Base-by-base conservation (phyloP, 2,329 filamentous ascomycete genomes). In the Corinectria fuckeliana region DNA sequence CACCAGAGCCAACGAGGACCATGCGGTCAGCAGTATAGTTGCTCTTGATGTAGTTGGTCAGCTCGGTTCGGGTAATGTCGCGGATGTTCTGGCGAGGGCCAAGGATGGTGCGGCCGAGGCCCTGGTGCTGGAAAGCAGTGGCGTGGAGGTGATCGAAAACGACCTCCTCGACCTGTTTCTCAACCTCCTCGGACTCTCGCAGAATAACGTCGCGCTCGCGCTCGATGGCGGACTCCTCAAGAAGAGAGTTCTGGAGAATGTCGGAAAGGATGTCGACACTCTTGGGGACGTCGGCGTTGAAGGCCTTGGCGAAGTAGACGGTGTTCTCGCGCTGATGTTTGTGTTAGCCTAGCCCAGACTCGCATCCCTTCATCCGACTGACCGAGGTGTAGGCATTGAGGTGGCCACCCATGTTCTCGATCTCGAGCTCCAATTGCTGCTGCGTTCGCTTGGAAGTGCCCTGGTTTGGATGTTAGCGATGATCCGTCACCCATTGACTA, bases 21-120 rank as follows among this genome's bases (percentile, higher is more conserved):
- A 99, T 99, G 79, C 96, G 93, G 83, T 99, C 95, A 68, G 95
- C 94, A 59, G 93, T 97, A 87, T 99, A 99, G 88, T 99, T 99
- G 82, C 88, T 95, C 87, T 96, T 97, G 87, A 99, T 98, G 84
- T 99, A 99, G 84, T 91, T 91, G 78, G 85, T 83, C 70, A 99
- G 86, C 80, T 99, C 94, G 73, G 92, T 88, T 74, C 93, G 90
- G 80, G 91, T 90, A 81, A 99, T 99, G 80, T 90, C 93, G 78
- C 93, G 88, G 79, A 99, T 99, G 87, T 99, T 99, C 85, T 99
- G 89, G 81, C 93, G 93, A 70, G 95, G 95, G 70, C 95, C 95
- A 66, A 99, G 88, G 78, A 99, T 99, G 71, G 95, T 99, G 77
- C 95, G 93, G 79, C 95, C 95, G 61, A 99, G 88, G 64, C 95